A percentile compares a stretch with the other conserved stretches of the same genome.
Conservation (phyloP, 2,329 filamentous ascomycete genomes). For the Trichophyton benhamiae region DNA sequence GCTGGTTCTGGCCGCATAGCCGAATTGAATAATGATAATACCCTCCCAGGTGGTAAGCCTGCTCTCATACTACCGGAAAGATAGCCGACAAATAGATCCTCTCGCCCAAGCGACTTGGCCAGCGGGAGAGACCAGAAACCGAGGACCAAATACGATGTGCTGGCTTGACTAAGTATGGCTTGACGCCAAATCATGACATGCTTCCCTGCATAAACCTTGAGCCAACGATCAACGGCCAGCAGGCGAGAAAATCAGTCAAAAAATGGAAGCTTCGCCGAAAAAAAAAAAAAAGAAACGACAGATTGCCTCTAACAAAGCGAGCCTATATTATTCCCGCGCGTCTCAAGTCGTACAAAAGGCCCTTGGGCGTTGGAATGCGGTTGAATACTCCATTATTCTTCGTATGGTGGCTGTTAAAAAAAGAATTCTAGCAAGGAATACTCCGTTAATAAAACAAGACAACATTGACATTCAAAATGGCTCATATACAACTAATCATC, state of each 20-base stretch:
- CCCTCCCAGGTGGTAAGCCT: not conserved
- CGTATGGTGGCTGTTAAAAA: not conserved
- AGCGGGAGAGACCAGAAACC: not conserved
- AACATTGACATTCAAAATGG: conserved; percentile 2
- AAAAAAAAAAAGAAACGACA: not conserved
- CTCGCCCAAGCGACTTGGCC: not conserved
- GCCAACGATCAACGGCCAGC: not conserved
- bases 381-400: not conserved
- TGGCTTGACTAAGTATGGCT: too few relatives aligned
- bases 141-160: not conserved
- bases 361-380: not conserved
- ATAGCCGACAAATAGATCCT: not conserved
- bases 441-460: not conserved
- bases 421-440: not conserved
- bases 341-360: not conserved
- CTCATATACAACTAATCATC: conserved; percentile 12
- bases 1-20: not conserved
- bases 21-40: not conserved
- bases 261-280: not conserved
- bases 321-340: not conserved
- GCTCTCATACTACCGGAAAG: not conserved
- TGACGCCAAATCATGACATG: not conserved
- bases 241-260: not conserved
- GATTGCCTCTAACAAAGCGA: not conserved
- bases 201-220: not conserved